Conservation (phyloP, 495 filamentous ascomycete species). For the Sordaria brevicollis region DNA sequence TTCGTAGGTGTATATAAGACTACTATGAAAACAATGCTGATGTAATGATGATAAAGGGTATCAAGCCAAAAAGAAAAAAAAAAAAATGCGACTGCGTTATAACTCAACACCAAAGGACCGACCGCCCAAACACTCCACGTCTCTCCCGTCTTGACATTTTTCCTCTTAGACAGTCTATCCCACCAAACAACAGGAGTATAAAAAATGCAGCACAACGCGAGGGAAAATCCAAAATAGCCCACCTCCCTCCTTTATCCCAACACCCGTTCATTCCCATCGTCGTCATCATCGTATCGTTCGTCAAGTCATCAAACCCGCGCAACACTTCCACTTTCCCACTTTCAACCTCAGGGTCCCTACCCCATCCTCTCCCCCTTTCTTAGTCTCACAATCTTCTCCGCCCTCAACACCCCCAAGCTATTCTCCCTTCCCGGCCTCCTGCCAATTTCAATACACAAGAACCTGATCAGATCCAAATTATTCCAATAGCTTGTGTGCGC, state of each 20-base stretch:
- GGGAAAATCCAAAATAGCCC: too few species aligned
- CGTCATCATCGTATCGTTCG: neutral
- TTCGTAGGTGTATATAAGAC: neutral
- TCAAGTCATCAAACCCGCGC: neutral
- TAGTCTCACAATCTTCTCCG: constrained; percentile 51
- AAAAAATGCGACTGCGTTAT: neutral
- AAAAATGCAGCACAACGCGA: too few species aligned
- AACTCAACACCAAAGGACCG: neutral
- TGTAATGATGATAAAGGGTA: neutral
- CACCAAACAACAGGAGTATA: too few species aligned
- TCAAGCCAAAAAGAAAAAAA: neutral
- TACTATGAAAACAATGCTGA: neutral
- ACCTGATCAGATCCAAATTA: constrained; percentile 70
- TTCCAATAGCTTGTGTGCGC: constrained; percentile 96
- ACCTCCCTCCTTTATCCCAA: too few species aligned
- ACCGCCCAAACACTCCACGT: neutral
- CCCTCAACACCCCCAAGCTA: constrained; percentile 57
- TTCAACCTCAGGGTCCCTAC: neutral
- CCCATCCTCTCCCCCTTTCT: constrained; percentile 8
- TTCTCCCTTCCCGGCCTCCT: constrained; percentile 58
- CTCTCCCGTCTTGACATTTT: neutral
- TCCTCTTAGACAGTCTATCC: too few species aligned
- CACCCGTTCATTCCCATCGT: too few species aligned
- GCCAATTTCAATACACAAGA: constrained; percentile 81
- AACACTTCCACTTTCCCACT: neutral